Evolutionary conservation across 2,329 filamentous ascomycete species (phyloP), one percentile per base, ranked within the genome.

Genomic region (Fusarium incarnatum): DNA sequence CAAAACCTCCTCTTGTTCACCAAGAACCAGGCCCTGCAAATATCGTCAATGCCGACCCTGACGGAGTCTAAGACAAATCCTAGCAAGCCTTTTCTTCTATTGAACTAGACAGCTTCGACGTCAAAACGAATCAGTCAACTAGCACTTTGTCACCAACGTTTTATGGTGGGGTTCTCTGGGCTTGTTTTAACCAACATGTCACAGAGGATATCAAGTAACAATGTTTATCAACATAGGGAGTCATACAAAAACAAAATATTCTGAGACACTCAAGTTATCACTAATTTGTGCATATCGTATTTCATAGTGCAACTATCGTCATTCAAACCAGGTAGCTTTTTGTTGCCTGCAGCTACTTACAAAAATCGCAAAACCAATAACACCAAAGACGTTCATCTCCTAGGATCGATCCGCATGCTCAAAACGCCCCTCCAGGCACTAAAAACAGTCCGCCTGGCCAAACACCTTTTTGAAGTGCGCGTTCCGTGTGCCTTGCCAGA

Each of bases 401-500:
- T 54, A 60, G 53, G 59, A 68, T 68, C 76, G 57, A 68, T 68
- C 76, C 67, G 53, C 59, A 57, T 72, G 63, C 65, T 61, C 60
- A 70, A 76, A 66, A 76, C 74, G 75, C 73, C 76, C 60, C 62
- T 44, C 67, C 67, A 75, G 69, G 66, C 64, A 74, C 37, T 27
- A 75, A 68, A 68, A 69, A 60, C 69, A 64, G 52, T 68, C 63
- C 60, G 65, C 76, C 74, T 76, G 71, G 69, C 68, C 81, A 79
- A 81, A 81, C 82, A 83, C 76, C 78, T 83, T 84, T 74, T 85
- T 83, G 72, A 77, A 77, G 80, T 83, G 79, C 81, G 79, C 67
- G 67, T 83, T 67, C 72, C 73, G 68, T 73, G 58, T 73, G 64
- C 73, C 68, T 79, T 79, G 74, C 74, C 80, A 75, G 37, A 53